These are phyloP conservation scores for Epicoccum nigrum DNA, from an alignment of 2,329 filamentous ascomycete species.

Conservation along the genomic window DNA sequence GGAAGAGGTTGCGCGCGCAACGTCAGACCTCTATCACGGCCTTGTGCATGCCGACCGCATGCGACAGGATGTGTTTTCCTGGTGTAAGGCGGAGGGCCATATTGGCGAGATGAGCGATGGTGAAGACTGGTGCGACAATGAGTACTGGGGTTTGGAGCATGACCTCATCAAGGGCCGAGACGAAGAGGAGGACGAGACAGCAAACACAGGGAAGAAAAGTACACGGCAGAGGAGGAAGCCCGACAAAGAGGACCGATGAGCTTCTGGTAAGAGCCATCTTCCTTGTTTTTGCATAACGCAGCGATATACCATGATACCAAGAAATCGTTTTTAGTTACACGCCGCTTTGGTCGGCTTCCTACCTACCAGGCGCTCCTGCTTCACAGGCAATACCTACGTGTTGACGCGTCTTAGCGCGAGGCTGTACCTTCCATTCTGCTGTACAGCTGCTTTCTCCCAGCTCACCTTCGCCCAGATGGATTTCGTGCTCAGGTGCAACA, in stretches of 20 bases:
- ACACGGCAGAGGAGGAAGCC: conserved; percentile 50
- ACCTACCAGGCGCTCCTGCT: conserved; percentile 23
- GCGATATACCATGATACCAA: conserved; percentile 33
- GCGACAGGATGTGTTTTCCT: conserved; percentile 72
- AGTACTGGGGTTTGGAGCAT: conserved; percentile 76
- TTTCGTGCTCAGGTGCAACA: conserved; percentile 77
- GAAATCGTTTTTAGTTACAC: conserved; percentile 3
- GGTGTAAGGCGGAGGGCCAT: conserved; percentile 80
- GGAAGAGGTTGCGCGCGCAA: conserved; percentile 78
- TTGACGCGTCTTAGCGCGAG: conserved; percentile 10
- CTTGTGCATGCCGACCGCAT: conserved; percentile 75
- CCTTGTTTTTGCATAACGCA: conserved; percentile 20
- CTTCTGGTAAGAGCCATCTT: neutral
- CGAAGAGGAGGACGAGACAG: conserved; percentile 74
- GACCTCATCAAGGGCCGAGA: conserved; percentile 82
- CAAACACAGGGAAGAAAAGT: conserved; percentile 55
- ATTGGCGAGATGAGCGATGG: conserved; percentile 81
- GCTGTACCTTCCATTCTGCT: conserved; percentile 5
- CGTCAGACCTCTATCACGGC: conserved; percentile 70
- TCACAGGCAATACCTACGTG: conserved; percentile 11
- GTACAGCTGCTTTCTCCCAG: neutral
- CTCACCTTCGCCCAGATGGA: conserved; percentile 64
- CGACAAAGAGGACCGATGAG: conserved; percentile 46
- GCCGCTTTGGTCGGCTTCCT: neutral
- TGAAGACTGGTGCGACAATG: conserved; percentile 87